Evolutionary conservation across 2,329 filamentous ascomycete species (phyloP).

Genomic region (Volutella citrinella): DNA sequence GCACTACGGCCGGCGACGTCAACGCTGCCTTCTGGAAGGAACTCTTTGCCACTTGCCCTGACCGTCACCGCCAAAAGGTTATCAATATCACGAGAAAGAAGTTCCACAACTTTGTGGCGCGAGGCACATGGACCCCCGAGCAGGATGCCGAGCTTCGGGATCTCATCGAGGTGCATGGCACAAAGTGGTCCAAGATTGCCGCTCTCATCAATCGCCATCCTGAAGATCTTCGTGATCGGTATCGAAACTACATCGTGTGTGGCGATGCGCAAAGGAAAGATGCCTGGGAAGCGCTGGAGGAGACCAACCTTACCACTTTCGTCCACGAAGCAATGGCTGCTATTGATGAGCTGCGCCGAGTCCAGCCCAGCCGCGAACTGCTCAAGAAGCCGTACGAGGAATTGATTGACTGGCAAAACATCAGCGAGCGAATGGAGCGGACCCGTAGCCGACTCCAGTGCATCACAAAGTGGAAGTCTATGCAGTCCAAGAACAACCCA

Average conservation of each 20-base stretch:
- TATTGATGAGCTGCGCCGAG: slow-evolving; percentile 40
- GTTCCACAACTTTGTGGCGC: slow-evolving; percentile 63
- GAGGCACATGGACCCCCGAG: slow-evolving; percentile 40
- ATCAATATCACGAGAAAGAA: slow-evolving; percentile 57
- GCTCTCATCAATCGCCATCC: slow-evolving; percentile 61
- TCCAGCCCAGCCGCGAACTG: slow-evolving; percentile 29
- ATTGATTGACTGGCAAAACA: slow-evolving; percentile 62
- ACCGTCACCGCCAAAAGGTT: slow-evolving; percentile 51
- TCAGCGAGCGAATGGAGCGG: slow-evolving; percentile 60
- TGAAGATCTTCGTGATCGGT: slow-evolving; percentile 67
- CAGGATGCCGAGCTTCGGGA: slow-evolving; percentile 35
- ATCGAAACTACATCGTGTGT: slow-evolving; percentile 64
- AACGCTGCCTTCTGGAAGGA: slow-evolving; percentile 47
- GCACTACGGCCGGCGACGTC: slow-evolving; percentile 32
- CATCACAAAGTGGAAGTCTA: slow-evolving; percentile 61
- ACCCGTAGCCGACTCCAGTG: slow-evolving; percentile 67
- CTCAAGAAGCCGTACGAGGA: slow-evolving; percentile 44
- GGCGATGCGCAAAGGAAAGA: slow-evolving; percentile 50
- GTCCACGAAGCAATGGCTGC: slow-evolving; percentile 51
- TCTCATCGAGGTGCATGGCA: slow-evolving; percentile 35
- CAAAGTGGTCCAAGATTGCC: slow-evolving; percentile 61
- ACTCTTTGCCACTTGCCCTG: slow-evolving; percentile 46
- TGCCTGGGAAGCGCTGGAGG: slow-evolving; percentile 61
- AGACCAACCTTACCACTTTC: slow-evolving; percentile 47
- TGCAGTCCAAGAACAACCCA: slow-evolving; percentile 34